Evolutionary conservation across 2,329 filamentous ascomycete species (phyloP), one percentile per base, ranked within the genome.

Genomic region (Talaromyces verruculosus): DNA sequence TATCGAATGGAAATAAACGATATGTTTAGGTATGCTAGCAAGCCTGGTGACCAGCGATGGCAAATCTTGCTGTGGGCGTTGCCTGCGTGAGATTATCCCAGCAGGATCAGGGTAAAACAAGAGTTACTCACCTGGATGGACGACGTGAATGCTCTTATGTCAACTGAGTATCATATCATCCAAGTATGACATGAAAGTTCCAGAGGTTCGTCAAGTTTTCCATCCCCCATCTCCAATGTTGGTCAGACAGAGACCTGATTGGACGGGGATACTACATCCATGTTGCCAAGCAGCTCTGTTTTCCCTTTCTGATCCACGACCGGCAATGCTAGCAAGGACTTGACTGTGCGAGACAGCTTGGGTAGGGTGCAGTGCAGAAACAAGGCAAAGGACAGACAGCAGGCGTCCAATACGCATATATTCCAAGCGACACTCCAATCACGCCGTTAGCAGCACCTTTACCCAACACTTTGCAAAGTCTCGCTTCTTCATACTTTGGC

Each of bases 201-300:
- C 25, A n/a, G 15, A 30, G 6, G 49, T 53, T 53, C 28, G 28
- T 30, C 49, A 28, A 17, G 25, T 28, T 33, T 53, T n/a, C 7
- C 15, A 17, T 53, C 7, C 30, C 17, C 49, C 7, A 53, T n/a
- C 49, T 17, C n/a, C n/a, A 25, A 15, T 28, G 19, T 22, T 8
- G 45, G 11, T n/a, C 53, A 10, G 22, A 6, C n/a, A 10, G 33
- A 39, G 19, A 5, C 13, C 13, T 59, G 35, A 59, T 59, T 59
- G 57, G 57, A 7, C 57, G 57, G 57, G 30, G 57, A 41, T n/a
- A 28, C 1, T 43, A 59, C 37, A 43, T n/a, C 57, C 57, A 28
- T 22, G 13, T 43, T 22, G 37, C 57, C 19, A 59, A 59, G 35
- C 57, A 17, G 57, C 22, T 59, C 37, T 43, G 13, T 25, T n/a